A percentile compares a stretch with the other conserved stretches of the same genome.
Conservation (phyloP, 2,329 filamentous ascomycete genomes). For the Hymenoscyphus fructigenus region DNA sequence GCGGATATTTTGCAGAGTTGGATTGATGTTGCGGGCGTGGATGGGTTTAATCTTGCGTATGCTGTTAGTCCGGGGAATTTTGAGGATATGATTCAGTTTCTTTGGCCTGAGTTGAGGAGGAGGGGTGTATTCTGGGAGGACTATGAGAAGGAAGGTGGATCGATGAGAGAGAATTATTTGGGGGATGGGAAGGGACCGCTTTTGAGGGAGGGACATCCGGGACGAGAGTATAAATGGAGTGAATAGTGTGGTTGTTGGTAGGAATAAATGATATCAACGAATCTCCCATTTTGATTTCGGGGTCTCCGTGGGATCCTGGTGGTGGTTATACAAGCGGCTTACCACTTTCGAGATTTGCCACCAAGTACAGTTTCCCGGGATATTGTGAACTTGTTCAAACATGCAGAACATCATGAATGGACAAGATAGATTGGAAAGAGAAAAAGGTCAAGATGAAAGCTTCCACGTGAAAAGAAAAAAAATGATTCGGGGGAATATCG, state of each 20-base stretch:
- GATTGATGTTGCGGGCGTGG: slow-evolving; percentile 17
- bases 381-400: background rate
- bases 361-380: background rate
- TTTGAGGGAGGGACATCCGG: slow-evolving; percentile 20
- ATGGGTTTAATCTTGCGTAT: slow-evolving; percentile 42
- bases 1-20: slow-evolving; percentile 19
- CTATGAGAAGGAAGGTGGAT: slow-evolving; percentile 33
- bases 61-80: slow-evolving; percentile 59
- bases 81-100: slow-evolving; percentile 62
- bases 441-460: background rate
- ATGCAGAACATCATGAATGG: background rate
- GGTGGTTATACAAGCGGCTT: too few species aligned
- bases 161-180: slow-evolving; percentile 19
- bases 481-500: background rate
- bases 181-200: slow-evolving; percentile 17
- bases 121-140: slow-evolving; percentile 57
- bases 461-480: background rate
- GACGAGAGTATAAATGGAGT: slow-evolving; percentile 22
- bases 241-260: background rate
- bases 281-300: background rate
- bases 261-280: background rate
- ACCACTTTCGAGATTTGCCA: background rate
- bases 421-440: background rate
- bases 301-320: too few species aligned
- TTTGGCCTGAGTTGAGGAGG: slow-evolving; percentile 60